Conservation (phyloP, 108 stramenopile genomes). For the Tribonema minus region DNA sequence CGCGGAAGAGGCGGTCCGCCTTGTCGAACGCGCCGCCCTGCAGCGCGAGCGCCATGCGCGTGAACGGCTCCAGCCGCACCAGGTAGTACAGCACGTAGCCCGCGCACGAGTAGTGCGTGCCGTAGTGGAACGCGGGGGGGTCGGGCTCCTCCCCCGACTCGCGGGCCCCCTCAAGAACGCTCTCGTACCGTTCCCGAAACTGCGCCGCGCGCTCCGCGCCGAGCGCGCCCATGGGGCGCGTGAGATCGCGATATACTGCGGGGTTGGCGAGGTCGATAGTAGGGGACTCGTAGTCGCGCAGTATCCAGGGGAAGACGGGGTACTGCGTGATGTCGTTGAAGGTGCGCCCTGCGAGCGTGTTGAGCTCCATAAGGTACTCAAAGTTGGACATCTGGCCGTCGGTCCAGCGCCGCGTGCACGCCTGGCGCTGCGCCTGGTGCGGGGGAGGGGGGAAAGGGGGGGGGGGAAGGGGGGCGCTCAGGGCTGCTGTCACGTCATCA, state of each 20-base stretch:
- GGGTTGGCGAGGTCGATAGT: slow-evolving; percentile 71
- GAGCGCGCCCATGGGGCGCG: slow-evolving; percentile 86
- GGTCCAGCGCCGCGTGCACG: no score
- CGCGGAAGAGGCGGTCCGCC: slow-evolving; percentile 81
- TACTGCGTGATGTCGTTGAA: slow-evolving; percentile 63
- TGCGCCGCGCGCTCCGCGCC: slow-evolving; percentile 13
- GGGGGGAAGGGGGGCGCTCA: no score
- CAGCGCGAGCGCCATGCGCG: slow-evolving; percentile 75
- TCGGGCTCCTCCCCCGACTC: slow-evolving; percentile 25
- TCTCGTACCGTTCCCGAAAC: slow-evolving; percentile 45
- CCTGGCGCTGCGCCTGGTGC: no score
- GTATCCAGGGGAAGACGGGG: slow-evolving; percentile 93
- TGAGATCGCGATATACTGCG: slow-evolving; percentile 74
- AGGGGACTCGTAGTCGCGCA: slow-evolving; percentile 72
- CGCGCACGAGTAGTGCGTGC: slow-evolving; percentile 88
- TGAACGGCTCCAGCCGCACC: slow-evolving; percentile 80
- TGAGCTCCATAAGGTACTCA: slow-evolving; percentile 54
- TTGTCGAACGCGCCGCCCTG: slow-evolving; percentile 92
- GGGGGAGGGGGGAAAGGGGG: no score
- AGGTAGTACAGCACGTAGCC: slow-evolving; percentile 80
- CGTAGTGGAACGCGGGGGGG: slow-evolving; percentile 68
- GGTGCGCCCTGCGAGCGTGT: slow-evolving; percentile 50
- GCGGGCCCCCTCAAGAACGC: slow-evolving; percentile 29
- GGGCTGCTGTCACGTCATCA: no score
- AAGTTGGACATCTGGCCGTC: no score